phyloP scores from a whole-genome alignment of 1,139 yeast species.

The Kodamaea fungicola region DNA sequence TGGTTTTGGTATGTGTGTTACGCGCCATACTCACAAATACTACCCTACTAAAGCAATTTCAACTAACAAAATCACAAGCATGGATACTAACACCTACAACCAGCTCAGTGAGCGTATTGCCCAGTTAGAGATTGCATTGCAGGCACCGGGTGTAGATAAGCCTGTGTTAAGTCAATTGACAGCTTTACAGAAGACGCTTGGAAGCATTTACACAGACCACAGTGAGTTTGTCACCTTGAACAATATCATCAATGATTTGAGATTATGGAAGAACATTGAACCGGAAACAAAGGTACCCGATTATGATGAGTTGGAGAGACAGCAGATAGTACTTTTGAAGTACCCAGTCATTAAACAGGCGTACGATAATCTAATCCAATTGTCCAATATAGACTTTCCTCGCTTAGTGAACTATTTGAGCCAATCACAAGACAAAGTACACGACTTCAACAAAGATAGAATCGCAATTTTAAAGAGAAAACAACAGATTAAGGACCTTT shows the following conservation, averaged over 20 bases:
- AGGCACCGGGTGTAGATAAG: conserved; percentile 5
- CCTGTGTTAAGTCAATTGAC: conserved; percentile 13
- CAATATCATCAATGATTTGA: conserved; percentile 18
- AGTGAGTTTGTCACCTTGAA: conserved; percentile 21
- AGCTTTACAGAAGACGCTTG: conserved; percentile 14
- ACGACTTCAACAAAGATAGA: conserved; percentile 14
- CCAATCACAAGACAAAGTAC: conserved; percentile 16
- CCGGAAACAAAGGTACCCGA: background rate
- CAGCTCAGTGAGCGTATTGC: conserved; percentile 7
- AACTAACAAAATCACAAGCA: background rate
- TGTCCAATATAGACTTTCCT: conserved; percentile 21
- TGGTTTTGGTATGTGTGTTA: background rate
- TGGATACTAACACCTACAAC: conserved; percentile 7
- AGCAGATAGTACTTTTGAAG: conserved; percentile 20
- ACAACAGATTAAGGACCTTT: conserved; percentile 11
- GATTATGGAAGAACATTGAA: conserved; percentile 13
- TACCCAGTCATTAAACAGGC: conserved; percentile 19
- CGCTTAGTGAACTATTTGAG: conserved; percentile 19
- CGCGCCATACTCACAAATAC: background rate
- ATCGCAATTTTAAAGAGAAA: conserved; percentile 9
- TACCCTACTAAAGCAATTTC: too few relatives aligned
- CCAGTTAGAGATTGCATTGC: conserved; percentile 7
- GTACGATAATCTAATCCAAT: conserved; percentile 17
- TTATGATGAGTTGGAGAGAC: conserved; percentile 12
- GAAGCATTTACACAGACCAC: conserved; percentile 15